Percentiles rank a stretch among this genome's conserved stretches.
These are phyloP conservation scores for Datisca glomerata DNA, from an alignment of 306 rosid species.

Conservation along the genomic window DNA sequence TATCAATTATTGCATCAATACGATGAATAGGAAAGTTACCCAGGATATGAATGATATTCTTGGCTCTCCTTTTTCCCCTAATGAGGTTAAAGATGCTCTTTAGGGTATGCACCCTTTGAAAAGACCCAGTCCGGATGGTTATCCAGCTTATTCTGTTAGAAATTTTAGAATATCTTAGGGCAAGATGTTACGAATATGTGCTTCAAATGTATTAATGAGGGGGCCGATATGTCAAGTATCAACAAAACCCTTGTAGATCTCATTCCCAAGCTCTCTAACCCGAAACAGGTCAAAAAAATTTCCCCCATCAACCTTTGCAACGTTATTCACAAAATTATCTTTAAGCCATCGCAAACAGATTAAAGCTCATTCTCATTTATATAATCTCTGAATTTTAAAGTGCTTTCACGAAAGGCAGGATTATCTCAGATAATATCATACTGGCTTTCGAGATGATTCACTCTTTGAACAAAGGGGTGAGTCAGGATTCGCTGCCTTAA, in stretches of 20 bases:
- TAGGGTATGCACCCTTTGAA: not conserved
- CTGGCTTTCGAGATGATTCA: too few relatives aligned
- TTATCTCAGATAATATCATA: not conserved
- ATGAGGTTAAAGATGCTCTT: not conserved
- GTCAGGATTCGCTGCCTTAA: too few relatives aligned
- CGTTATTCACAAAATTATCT: too few relatives aligned
- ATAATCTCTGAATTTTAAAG: not conserved
- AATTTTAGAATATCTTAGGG: not conserved
- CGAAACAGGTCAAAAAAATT: not conserved
- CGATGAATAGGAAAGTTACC: too few relatives aligned
- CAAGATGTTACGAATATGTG: not conserved
- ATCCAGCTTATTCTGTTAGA: not conserved
- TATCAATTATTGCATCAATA: too few relatives aligned
- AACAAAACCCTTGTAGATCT: not conserved
- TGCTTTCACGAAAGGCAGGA: not conserved
- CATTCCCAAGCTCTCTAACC: not conserved
- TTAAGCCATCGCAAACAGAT: not conserved
- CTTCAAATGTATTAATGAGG: not conserved
- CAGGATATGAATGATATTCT: not conserved
- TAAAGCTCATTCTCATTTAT: not conserved
- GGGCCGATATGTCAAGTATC: not conserved
- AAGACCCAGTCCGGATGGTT: not conserved
- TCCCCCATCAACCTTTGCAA: not conserved
- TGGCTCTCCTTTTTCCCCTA: not conserved
- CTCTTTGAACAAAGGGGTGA: too few relatives aligned